Conservation (phyloP, 345 rosid genomes). For the Citrus australasica region DNA sequence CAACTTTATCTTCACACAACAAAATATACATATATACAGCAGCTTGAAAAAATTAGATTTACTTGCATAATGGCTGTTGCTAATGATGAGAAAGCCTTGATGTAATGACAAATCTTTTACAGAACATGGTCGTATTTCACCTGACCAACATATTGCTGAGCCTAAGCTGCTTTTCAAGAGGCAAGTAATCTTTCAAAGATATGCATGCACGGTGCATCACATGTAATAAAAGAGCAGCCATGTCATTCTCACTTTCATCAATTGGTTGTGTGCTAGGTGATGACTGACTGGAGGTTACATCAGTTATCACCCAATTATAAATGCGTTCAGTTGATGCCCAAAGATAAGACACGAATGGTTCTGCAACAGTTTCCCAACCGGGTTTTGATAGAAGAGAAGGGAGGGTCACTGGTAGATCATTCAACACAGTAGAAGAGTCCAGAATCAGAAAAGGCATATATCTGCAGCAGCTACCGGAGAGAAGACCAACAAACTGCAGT, state of each 20-base stretch:
- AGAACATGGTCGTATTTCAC: conserved; percentile 5
- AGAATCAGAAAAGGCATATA: conserved; percentile 80
- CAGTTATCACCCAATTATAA: conserved; percentile 39
- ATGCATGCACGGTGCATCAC: conserved; percentile 57
- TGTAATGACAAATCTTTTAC: background rate
- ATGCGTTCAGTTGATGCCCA: conserved; percentile 65
- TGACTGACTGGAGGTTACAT: conserved; percentile 16
- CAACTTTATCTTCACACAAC: background rate
- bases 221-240: conserved; percentile 36
- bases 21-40: background rate
- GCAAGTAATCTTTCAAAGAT: conserved; percentile 52
- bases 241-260: conserved; percentile 40
- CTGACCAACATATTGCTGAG: conserved; percentile 54
- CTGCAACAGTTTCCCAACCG: conserved; percentile 53
- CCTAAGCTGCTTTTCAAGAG: conserved; percentile 66
- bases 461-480: conserved; percentile 78
- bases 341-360: conserved; percentile 46
- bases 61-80: background rate
- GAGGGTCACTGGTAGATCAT: conserved; percentile 71
- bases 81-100: too few relatives aligned
- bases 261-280: conserved; percentile 29
- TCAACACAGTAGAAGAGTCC: conserved; percentile 48
- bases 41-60: background rate
- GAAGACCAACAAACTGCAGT: conserved; percentile 60
- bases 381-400: conserved; percentile 57